These are phyloP conservation scores for Phylloporus scabripes DNA, from an alignment of 768 basidiomycete genomes.

Conservation along the genomic window DNA sequence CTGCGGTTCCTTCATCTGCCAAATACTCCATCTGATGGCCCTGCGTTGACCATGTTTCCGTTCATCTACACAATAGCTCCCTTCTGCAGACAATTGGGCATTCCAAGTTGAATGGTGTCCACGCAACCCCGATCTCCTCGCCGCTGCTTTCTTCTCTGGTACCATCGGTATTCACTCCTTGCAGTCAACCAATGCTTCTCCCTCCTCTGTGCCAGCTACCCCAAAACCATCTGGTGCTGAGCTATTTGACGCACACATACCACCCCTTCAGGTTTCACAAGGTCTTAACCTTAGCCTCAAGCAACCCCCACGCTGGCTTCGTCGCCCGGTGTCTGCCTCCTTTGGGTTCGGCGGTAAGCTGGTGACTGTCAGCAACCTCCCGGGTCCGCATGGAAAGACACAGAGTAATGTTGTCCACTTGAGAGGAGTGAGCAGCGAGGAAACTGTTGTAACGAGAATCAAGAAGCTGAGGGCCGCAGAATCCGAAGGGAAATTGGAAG, in stretches of 20 bases:
- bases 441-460: slow-evolving; percentile 67
- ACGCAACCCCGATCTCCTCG: slow-evolving; percentile 81
- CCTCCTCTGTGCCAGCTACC: slow-evolving; percentile 35
- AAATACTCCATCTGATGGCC: too few species aligned
- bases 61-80: slow-evolving; percentile 47
- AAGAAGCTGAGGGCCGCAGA: slow-evolving; percentile 58
- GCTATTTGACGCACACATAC: slow-evolving; percentile 62
- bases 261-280: slow-evolving; percentile 41
- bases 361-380: slow-evolving; percentile 74
- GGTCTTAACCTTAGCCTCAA: slow-evolving; percentile 71
- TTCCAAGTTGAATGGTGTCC: slow-evolving; percentile 98
- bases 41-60: too few species aligned
- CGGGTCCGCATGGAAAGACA: slow-evolving; percentile 64
- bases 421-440: slow-evolving; percentile 72
- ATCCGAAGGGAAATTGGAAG: slow-evolving; percentile 50
- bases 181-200: slow-evolving; percentile 70
- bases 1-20: too few species aligned
- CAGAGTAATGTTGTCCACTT: slow-evolving; percentile 82
- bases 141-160: slow-evolving; percentile 93
- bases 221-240: slow-evolving; percentile 59
- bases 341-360: slow-evolving; percentile 94
- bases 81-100: slow-evolving; percentile 90
- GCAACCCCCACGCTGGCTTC: slow-evolving; percentile 96
- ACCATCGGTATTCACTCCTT: slow-evolving; percentile 90
- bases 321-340: slow-evolving; percentile 70